Conservation (phyloP, 352 stramenopile genomes). For the Elongisporangium anandrum region DNA sequence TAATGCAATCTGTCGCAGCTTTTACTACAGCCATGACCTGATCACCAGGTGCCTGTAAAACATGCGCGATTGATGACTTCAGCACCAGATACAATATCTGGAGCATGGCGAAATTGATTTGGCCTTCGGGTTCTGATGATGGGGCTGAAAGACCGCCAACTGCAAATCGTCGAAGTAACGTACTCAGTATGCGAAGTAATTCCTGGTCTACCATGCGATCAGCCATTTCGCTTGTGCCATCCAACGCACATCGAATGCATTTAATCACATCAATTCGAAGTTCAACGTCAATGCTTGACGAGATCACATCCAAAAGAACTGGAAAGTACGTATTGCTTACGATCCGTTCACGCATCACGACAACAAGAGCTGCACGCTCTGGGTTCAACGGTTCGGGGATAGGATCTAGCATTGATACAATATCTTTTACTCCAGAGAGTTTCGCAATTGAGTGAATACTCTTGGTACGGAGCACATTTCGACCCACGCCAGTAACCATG, state of each 20-base stretch:
- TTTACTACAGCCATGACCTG: slow-evolving; percentile 62
- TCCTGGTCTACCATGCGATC: slow-evolving; percentile 68
- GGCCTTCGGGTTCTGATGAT: slow-evolving; percentile 14
- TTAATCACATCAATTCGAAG: slow-evolving; percentile 59
- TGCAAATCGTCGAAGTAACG: background rate
- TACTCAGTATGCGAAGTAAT: slow-evolving; percentile 26
- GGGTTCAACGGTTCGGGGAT: slow-evolving; percentile 30
- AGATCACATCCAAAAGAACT: slow-evolving; percentile 54
- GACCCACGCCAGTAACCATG: slow-evolving; percentile 40
- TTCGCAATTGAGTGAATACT: slow-evolving; percentile 53
- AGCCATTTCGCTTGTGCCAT: slow-evolving; percentile 50
- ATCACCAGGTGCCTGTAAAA: slow-evolving; percentile 19
- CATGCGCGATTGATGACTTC: slow-evolving; percentile 25
- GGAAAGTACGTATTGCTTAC: slow-evolving; percentile 59
- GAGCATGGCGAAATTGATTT: slow-evolving; percentile 37
- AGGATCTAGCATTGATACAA: slow-evolving; percentile 37
- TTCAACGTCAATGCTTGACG: slow-evolving; percentile 34
- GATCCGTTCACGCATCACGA: slow-evolving; percentile 60
- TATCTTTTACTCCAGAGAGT: slow-evolving; percentile 50
- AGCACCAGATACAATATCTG: slow-evolving; percentile 68
- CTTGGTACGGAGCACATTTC: slow-evolving; percentile 41
- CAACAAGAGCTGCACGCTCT: slow-evolving; percentile 40
- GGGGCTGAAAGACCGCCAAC: background rate
- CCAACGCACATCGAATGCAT: slow-evolving; percentile 60
- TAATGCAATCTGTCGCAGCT: slow-evolving; percentile 49